These are phyloP conservation scores for Populus hybrid DNA, from an alignment of 441 rosid genomes.

Conservation along the genomic window DNA sequence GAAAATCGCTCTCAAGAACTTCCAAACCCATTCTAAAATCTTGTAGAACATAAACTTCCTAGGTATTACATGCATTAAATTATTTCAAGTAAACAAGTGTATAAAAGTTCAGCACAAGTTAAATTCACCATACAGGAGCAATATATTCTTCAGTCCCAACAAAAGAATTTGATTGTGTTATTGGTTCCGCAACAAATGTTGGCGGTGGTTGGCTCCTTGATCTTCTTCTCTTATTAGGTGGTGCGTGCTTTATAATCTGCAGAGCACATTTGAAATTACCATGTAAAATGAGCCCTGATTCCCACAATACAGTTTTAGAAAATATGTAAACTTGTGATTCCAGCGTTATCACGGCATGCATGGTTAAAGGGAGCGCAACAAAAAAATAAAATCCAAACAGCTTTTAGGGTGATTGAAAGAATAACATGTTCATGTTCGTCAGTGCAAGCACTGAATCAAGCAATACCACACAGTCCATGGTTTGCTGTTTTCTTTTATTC, in stretches of 20 bases:
- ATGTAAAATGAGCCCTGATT: background rate
- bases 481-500: too few species aligned
- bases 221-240: constrained; percentile 52
- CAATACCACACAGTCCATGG: too few species aligned
- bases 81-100: background rate
- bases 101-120: constrained; percentile 5
- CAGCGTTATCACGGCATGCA: background rate
- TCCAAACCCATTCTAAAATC: background rate
- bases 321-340: background rate
- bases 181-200: constrained; percentile 84
- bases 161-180: constrained; percentile 76
- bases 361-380: background rate
- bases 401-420: background rate
- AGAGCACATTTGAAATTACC: background rate
- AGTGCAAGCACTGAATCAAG: background rate
- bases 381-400: background rate
- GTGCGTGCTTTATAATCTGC: constrained; percentile 64
- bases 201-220: constrained; percentile 76
- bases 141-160: constrained; percentile 99
- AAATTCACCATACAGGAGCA: constrained; percentile 72
- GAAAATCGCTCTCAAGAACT: background rate
- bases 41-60: background rate
- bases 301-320: background rate
- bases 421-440: background rate
- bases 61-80: background rate